Base-by-base conservation (phyloP, 2,329 filamentous ascomycete genomes). In the Arachnopeziza araneosa region DNA sequence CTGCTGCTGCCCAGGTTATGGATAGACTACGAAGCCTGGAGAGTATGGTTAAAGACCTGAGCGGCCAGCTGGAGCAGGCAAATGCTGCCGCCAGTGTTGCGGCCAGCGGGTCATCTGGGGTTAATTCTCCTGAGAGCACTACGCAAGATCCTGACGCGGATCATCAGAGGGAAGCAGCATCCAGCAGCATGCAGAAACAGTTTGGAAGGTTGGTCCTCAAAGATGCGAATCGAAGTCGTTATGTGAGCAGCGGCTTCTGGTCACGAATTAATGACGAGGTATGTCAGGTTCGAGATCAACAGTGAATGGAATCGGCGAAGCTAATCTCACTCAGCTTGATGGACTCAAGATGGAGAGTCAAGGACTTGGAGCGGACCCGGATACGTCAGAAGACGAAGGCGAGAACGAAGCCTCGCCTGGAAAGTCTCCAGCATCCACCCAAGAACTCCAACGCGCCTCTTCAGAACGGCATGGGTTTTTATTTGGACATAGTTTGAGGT, bases 211-310 rank as follows among this genome's bases (percentile, higher is more conserved):
- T 83, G 49, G 76, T 82, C 2, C 66, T 81, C 1, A 71, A 76
- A 26, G 78, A 81, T 65, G 64, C 70, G 8, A 76, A 59, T 32
- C 64, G 58, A 48, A 66, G 55, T 52, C 65, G 77, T 17, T 83
- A 83, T 66, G 70, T 83, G 12, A 78, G 78, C 59, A 82, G 75
- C 62, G 77, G 77, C 17, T 83, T 84, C 64, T 84, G 81, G 81
- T 80, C 80, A 1, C 76, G 77, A 0, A 75, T 84, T n/a, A 80
- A 78, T 56, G 80, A 83, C 53, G 82, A 83, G 75, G 80, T 52
- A 52, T 14, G 50, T 30, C 26, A 5, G 26, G 4, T 30, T 4
- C 26, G 4, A 9, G 4, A 9, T 30, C 9, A 4, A 30, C 26
- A 30, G 9, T 19, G 49, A 52, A 10, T 52, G 7, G 21, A 32